Base-by-base conservation (phyloP, 805 yeast genomes). In the Metschnikowia baotianmanensis region DNA sequence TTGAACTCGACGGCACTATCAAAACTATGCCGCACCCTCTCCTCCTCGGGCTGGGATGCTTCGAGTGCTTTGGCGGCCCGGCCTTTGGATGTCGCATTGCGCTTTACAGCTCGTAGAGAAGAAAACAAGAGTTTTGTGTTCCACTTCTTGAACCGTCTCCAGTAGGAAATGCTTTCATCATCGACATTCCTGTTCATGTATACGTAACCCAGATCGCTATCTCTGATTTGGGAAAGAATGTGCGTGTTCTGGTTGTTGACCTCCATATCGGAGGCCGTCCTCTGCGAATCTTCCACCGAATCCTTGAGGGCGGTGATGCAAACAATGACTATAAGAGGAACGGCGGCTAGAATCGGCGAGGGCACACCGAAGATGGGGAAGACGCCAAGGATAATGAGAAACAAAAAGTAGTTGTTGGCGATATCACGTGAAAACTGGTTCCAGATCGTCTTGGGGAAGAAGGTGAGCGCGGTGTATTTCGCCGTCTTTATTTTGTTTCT, bases 261-360 rank as follows among this genome's bases (percentile, higher is more conserved):
- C 45, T 84, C 89, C 40, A 70, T 64, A 59, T 85, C 95, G 28
- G 80, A 76, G 2, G 69, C 52, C 2, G 77, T 75, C 52, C 95
- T 72, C 43, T 85, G 71, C 48, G 77, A 82, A 59, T 85, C 95
- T 62, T 85, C 95, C 50, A 85, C 69, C 0, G 83, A 90, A 62
- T 86, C 93, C 55, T 83, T 82, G 47, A 81, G 57, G 4, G 88
- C 90, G 2, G 93, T 85, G 48, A 85, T 67, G 40, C 72, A 69
- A 15, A 85, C 89, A 67, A 85, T 84, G 41, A 85, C 90, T 58
- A 84, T 82, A 57, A 85, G 75, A 3, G 95, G 95, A 24, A 84
- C 90, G 2, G 89, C 86, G 16, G 85, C 83, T 54, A 85, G 66
- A 1, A 80, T 91, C 1, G 93, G 89, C 44, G 70, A 71, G 23